Percentiles rank a stretch among this genome's conserved stretches.
phyloP scores from a whole-genome alignment of 192 early-diverging fungal genomes.

The Entomortierella lignicola region DNA sequence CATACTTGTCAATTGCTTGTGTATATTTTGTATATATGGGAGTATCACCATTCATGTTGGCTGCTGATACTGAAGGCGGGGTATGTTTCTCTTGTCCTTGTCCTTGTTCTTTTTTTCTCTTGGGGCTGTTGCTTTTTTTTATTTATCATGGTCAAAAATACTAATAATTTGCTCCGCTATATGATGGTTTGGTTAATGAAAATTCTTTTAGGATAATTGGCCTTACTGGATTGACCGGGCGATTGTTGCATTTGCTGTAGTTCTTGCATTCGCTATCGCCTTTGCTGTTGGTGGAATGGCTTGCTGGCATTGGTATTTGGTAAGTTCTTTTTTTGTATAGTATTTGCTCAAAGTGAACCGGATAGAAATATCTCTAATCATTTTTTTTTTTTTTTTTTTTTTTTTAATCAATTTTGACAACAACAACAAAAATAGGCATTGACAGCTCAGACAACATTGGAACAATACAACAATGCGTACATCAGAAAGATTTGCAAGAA shows the following conservation, averaged over 20 bases:
- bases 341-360: too few relatives aligned
- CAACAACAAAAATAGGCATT: conserved; percentile 44
- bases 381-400: too few relatives aligned
- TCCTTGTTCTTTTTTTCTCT: background rate
- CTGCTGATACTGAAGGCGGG: conserved; percentile 54
- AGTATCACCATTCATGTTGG: conserved; percentile 59
- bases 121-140: background rate
- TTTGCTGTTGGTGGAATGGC: conserved; percentile 65
- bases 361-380: too few relatives aligned
- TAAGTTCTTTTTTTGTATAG: conserved; percentile 21
- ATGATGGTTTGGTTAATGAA: too few relatives aligned
- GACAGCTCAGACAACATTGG: conserved; percentile 71
- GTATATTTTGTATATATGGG: conserved; percentile 60
- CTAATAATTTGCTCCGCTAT: background rate
- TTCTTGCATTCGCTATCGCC: conserved; percentile 66
- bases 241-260: conserved; percentile 60
- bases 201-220: conserved; percentile 45
- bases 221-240: conserved; percentile 65
- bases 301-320: conserved; percentile 69
- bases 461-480: conserved; percentile 69
- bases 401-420: too few relatives aligned
- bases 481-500: conserved; percentile 59
- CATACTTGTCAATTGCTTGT: conserved; percentile 62
- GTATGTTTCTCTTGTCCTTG: too few relatives aligned
- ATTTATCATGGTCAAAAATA: background rate